phyloP scores from a whole-genome alignment of 2,329 filamentous ascomycete genomes.

The Davidsoniella eucalypti region DNA sequence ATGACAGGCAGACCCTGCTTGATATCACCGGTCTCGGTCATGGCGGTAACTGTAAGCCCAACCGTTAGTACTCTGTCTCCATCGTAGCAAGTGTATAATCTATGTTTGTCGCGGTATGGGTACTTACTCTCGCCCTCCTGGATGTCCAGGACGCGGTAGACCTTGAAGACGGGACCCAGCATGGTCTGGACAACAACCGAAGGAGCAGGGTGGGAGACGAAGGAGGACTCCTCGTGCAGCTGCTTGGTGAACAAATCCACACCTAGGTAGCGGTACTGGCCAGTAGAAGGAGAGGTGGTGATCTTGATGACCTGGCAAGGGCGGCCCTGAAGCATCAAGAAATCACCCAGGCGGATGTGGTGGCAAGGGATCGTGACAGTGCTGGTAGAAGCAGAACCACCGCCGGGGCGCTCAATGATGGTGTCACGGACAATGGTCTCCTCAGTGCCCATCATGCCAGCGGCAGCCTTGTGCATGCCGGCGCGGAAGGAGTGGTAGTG shows the following conservation, averaged over 20 bases:
- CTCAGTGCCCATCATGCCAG: conserved; percentile 33
- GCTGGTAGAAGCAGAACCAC: conserved; percentile 38
- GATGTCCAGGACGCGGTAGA: conserved; percentile 98
- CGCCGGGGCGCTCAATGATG: conserved; percentile 18
- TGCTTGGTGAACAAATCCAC: conserved; percentile 99
- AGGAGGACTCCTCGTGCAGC: conserved; percentile 95
- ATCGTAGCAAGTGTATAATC: conserved; percentile 7
- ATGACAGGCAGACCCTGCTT: conserved; percentile 90
- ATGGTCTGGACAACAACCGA: conserved; percentile 98
- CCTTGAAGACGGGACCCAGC: conserved; percentile 98
- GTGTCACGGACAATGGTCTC: conserved; percentile 31
- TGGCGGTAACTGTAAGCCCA: conserved; percentile 52
- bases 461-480: conserved; percentile 39
- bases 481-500: conserved; percentile 43
- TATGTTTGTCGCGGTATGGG: conserved; percentile 3
- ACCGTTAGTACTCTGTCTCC: conserved; percentile 12
- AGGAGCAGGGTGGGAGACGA: conserved; percentile 90
- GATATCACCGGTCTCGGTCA: conserved; percentile 98
- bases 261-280: conserved; percentile 98
- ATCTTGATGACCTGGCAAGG: conserved; percentile 99
- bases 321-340: conserved; percentile 96
- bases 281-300: conserved; percentile 92
- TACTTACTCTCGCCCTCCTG: conserved; percentile 47
- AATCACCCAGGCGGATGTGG: conserved; percentile 97
- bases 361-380: conserved; percentile 98